Evolutionary conservation across 768 basidiomycete genomes (phyloP).

Genomic region (Lactarius quietus): DNA sequence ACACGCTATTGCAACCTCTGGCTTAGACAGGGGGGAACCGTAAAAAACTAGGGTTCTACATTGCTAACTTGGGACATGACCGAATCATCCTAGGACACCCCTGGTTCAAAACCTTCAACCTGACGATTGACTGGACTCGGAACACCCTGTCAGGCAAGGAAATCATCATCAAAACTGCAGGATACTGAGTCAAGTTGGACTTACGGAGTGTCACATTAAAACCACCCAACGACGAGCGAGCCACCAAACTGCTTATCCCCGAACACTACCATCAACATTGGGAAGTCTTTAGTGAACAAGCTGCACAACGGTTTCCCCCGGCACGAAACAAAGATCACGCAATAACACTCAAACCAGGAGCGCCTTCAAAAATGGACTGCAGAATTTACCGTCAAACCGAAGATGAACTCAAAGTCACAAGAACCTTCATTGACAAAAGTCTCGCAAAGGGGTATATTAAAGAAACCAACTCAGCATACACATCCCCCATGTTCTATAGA

Average conservation of each 20-base stretch:
- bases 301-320: neutral
- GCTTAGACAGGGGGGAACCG: neutral
- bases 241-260: too few species aligned
- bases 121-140: neutral
- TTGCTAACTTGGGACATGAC: too few species aligned
- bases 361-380: neutral
- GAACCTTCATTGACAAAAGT: neutral
- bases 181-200: neutral
- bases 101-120: neutral
- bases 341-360: neutral
- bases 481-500: neutral
- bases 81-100: too few species aligned
- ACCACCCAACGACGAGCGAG: too few species aligned
- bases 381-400: neutral
- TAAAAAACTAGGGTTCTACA: neutral
- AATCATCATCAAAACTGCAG: neutral
- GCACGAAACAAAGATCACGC: neutral
- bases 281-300: neutral
- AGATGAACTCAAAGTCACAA: neutral
- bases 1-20: neutral
- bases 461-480: neutral
- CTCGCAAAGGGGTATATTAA: neutral
- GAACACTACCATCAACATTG: too few species aligned
- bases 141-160: neutral
- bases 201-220: neutral